Base-by-base conservation (phyloP, 306 rosid species). In the Ochetophila trinervis region DNA sequence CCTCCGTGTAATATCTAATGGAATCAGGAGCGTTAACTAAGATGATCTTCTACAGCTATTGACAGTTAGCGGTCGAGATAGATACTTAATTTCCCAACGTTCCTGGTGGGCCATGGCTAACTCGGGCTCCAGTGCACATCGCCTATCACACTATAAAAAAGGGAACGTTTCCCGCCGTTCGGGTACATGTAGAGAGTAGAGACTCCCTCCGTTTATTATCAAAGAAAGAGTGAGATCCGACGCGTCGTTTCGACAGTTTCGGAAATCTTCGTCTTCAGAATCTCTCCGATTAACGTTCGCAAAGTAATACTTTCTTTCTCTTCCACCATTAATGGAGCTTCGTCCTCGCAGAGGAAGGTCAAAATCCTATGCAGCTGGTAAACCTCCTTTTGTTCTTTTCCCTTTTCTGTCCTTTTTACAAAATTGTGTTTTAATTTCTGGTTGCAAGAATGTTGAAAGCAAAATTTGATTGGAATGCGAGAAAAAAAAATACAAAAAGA, bases 281-380 rank as follows among this genome's bases (percentile, higher is more conserved):
- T 19, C 19, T 32, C n/a, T 14, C 53, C 23, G 53, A 47, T 65
- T 54, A 23, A 23, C 15, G 40, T 44, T 54, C 18, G 20, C n/a
- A 13, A 10, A 11, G 52, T 17, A 65, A 65, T 60, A 61, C 67
- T 66, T 65, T 11, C 21, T 59, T 32, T 17, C 57, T 62, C 16
- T 22, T 36, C 27, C 57, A 34, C 6, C 60, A 21, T 8, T 71
- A 67, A 87, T 84, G 93, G 83, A 82, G 76, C 87, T 82, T 60
- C 89, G 89, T 82, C 70, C 87, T 61, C 87, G 76, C 50, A 59
- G 65, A 16, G 36, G 50, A 23, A 23, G 24, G 16, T 21, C 84
- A 48, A 23, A 21, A 19, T 27, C 64, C 5, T 3, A 45, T 1
- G 10, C 40, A 57, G 78, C 83, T 4, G 85, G 93, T 87, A 61